Conservation (phyloP, 78 protist species). For the Planoprotostelium fungivorum region DNA sequence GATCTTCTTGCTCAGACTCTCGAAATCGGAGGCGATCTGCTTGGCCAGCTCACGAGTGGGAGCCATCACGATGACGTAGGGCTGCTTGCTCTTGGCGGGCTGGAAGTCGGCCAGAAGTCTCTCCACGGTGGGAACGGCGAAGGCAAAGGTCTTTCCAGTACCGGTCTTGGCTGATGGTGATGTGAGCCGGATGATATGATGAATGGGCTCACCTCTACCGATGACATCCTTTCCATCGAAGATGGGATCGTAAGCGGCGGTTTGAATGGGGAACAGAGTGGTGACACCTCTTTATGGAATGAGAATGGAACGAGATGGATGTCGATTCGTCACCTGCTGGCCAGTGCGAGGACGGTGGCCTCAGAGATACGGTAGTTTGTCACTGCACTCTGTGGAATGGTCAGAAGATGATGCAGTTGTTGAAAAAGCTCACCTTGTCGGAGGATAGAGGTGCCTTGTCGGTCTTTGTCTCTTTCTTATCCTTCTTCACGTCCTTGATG, state of each 20-base stretch:
- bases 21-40: conserved; percentile 28
- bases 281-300: conserved; percentile 20
- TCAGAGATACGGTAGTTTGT: not conserved
- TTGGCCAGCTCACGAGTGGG: conserved; percentile 80
- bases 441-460: not conserved
- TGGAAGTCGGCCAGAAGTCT: not conserved
- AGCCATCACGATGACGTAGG: conserved; percentile 41
- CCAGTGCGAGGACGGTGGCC: not conserved
- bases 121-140: conserved; percentile 23
- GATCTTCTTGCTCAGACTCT: not conserved
- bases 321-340: too few species aligned
- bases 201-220: conserved; percentile 3
- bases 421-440: not conserved
- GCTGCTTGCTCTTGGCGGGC: conserved; percentile 15
- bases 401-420: not conserved
- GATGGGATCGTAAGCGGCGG: conserved; percentile 21
- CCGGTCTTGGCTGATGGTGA: conserved; percentile 67
- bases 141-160: conserved; percentile 74
- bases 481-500: not conserved
- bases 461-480: not conserved
- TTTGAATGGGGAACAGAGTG: conserved; percentile 52
- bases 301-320: too few species aligned
- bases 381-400: not conserved
- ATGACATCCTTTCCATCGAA: conserved; percentile 50
- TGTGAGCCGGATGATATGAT: not conserved